Percentiles rank a stretch among this genome's conserved stretches.
These are phyloP conservation scores for Colletotrichum sublineola DNA, from an alignment of 2,329 filamentous ascomycete genomes.

Conservation along the genomic window DNA sequence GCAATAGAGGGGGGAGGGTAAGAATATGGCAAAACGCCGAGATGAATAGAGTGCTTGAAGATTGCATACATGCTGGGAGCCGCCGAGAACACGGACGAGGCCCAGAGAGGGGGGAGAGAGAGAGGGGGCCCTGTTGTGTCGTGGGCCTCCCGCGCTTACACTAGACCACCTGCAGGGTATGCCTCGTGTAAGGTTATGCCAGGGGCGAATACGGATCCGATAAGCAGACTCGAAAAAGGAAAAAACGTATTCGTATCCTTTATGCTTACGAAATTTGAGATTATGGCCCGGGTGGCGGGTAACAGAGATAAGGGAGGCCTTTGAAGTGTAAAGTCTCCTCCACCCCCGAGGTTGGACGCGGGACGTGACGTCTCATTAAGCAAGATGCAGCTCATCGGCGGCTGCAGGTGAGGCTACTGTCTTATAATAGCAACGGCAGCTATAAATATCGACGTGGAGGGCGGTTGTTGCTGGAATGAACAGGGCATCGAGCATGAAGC, in stretches of 20 bases:
- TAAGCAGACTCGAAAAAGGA: background rate
- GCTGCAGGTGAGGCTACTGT: conserved; percentile 54
- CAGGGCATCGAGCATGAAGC: conserved; percentile 2
- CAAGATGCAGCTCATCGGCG: conserved; percentile 50
- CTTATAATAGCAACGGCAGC: conserved; percentile 54
- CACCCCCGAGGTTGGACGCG: conserved; percentile 13
- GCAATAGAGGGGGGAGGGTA: background rate
- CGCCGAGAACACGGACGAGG: background rate
- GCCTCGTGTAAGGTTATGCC: conserved; percentile 18
- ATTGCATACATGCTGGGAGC: background rate
- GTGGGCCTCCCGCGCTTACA: conserved; percentile 26
- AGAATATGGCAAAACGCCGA: conserved; percentile 25
- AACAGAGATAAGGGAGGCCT: conserved; percentile 34
- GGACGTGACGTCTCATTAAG: conserved; percentile 51
- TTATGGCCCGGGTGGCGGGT: conserved; percentile 2
- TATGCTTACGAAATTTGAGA: conserved; percentile 2
- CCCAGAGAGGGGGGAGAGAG: too few species aligned
- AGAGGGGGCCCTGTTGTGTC: background rate
- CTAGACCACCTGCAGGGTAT: background rate
- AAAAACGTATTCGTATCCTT: background rate
- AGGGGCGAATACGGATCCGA: conserved; percentile 14
- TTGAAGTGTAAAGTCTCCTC: background rate
- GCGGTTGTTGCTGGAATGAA: conserved; percentile 27
- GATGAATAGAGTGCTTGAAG: background rate
- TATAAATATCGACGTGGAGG: conserved; percentile 50